Evolutionary conservation across 495 filamentous ascomycete species (phyloP).

Genomic region (Penicillium lividum): DNA sequence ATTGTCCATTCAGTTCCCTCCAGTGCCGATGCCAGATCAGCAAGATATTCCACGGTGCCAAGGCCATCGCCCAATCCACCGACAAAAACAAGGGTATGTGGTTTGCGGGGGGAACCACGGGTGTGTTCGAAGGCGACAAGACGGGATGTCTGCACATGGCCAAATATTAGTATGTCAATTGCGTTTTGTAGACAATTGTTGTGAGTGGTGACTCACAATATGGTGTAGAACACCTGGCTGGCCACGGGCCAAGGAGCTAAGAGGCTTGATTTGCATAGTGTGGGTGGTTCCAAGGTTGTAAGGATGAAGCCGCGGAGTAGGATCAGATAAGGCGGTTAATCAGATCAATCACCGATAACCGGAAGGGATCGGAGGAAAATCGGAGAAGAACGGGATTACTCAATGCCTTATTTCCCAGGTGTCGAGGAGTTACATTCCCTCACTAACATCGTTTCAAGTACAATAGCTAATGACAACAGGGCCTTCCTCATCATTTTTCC

Average conservation of each 20-base stretch:
- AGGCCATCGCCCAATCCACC: slow-evolving; percentile 67
- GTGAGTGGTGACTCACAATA: slow-evolving; percentile 15
- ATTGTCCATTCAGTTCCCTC: slow-evolving; percentile 59
- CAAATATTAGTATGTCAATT: neutral
- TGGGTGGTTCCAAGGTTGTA: neutral
- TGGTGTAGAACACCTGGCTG: slow-evolving; percentile 32
- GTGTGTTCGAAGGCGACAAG: slow-evolving; percentile 33
- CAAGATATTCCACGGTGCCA: slow-evolving; percentile 58
- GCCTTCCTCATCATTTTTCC: too few species aligned
- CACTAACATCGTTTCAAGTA: too few species aligned
- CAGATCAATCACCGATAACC: neutral
- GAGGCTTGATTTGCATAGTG: slow-evolving; percentile 27
- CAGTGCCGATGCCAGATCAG: slow-evolving; percentile 46
- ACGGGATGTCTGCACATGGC: slow-evolving; percentile 18
- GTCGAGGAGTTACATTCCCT: too few species aligned
- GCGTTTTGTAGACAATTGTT: neutral
- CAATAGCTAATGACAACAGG: too few species aligned
- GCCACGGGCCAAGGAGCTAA: slow-evolving; percentile 23
- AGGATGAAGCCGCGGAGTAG: neutral
- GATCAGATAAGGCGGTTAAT: slow-evolving; percentile 12
- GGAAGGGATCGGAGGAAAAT: neutral
- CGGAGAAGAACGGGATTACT: too few species aligned
- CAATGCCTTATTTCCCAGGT: too few species aligned
- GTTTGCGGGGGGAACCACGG: slow-evolving; percentile 24
- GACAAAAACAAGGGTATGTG: slow-evolving; percentile 31